Conservation (phyloP, 2,329 filamentous ascomycete genomes). For the Xenosphaeropsis pyriputrescens region DNA sequence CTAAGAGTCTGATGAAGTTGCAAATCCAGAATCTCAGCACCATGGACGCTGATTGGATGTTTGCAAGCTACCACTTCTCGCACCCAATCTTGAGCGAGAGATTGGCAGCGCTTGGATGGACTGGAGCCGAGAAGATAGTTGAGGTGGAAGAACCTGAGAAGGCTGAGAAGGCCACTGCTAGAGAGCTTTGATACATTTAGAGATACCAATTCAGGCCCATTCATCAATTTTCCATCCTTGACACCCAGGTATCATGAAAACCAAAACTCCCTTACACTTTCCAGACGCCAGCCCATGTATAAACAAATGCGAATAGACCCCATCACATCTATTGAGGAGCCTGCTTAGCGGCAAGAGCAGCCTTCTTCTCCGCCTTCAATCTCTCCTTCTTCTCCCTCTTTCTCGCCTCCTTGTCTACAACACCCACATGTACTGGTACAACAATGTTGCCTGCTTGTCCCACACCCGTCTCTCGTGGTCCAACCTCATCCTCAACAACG, state of each 20-base stretch:
- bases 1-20: conserved; percentile 83
- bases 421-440: conserved; percentile 25
- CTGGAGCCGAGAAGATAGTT: conserved; percentile 40
- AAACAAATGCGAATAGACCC: too few species aligned
- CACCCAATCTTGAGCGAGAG: conserved; percentile 93
- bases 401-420: conserved; percentile 20
- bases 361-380: conserved; percentile 36
- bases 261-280: conserved; percentile 10
- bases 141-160: conserved; percentile 40
- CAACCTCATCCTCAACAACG: conserved; percentile 13
- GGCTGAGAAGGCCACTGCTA: conserved; percentile 56
- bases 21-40: conserved; percentile 97
- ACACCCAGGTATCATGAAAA: conserved; percentile 8
- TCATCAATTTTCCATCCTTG: conserved; percentile 13
- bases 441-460: conserved; percentile 23
- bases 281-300: conserved; percentile 4
- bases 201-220: conserved; percentile 23
- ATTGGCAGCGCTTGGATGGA: conserved; percentile 81
- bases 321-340: too few species aligned
- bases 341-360: too few species aligned
- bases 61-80: conserved; percentile 96
- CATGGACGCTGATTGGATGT: conserved; percentile 98
- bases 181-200: conserved; percentile 25
- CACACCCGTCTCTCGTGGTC: conserved; percentile 4
- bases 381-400: conserved; percentile 30